Evolutionary conservation across 2,329 filamentous ascomycete genomes (phyloP), one percentile per base, ranked within the genome.

Genomic region (Aspergillus puulaauensis): DNA sequence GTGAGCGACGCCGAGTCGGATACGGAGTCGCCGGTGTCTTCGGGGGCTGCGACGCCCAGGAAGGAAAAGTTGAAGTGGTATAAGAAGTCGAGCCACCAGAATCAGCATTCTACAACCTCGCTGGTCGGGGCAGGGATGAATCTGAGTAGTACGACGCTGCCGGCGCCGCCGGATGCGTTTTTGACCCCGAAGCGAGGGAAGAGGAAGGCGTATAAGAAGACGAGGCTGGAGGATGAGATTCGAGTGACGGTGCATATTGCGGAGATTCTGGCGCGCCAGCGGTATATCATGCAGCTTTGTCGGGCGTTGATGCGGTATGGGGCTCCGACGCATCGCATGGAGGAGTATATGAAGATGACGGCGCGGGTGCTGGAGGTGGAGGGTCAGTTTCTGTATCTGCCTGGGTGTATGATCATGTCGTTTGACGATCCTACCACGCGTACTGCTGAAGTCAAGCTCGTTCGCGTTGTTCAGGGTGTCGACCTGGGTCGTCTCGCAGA

Each of bases 401-500:
- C 93, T 0, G 91, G 91, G 0, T 96, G 91, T 69, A 98, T 97
- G 93, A 90, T 97, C 56, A 89, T 96, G 70, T 95, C 91, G 3
- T 97, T 98, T 68, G 93, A 86, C 50, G 79, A 81, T 54, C 65
- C 71, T 4, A 69, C 72, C 4, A 80, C 79, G 1, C 78, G 80
- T 61, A 80, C 78, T 4, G 78, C 78, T 0, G 79, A 81, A 59
- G 75, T 81, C 39, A 78, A 79, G 56, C 66, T 81, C 23, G 74
- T 80, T 27, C 73, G 76, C 40, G 73, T 74, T 27, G 66, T 70
- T 0, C 77, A 79, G 52, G 77, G 74, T 4, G 73, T 80, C 12
- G 77, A 81, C 58, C 67, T 81, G 4, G 77, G 78, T 9, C 75
- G 75, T 35, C 68, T 81, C 9, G 72, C 70, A 24, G 78, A 81